A percentile compares a stretch with the other conserved stretches of the same genome.
Evolutionary conservation across 2,329 filamentous ascomycete species (phyloP).

Genomic region (Colletotrichum sp.): DNA sequence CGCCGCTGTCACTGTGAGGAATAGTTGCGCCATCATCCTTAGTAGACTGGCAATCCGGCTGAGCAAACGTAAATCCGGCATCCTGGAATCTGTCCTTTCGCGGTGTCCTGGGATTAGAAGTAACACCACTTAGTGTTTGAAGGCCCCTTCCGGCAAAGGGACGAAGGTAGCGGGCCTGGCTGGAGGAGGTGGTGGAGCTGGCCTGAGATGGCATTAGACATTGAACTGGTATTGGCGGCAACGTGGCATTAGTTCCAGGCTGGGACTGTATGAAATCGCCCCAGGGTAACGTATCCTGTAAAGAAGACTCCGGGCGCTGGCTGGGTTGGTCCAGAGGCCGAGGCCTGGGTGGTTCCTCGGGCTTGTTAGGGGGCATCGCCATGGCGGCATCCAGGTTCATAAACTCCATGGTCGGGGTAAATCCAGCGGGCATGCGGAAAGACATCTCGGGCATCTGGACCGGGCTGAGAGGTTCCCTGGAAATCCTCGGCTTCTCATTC

Average conservation of each 20-base stretch:
- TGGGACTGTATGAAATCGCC: constrained; percentile 46
- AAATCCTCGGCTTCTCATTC: constrained; percentile 54
- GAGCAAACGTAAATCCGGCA: background rate
- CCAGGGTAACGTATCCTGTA: constrained; percentile 64
- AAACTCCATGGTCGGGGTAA: constrained; percentile 47
- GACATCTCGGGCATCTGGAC: constrained; percentile 51
- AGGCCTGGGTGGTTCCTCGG: constrained; percentile 25
- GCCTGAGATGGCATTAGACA: constrained; percentile 57
- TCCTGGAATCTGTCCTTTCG: constrained; percentile 33
- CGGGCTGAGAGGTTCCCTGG: constrained; percentile 57
- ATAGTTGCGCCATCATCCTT: constrained; percentile 28
- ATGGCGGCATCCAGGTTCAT: constrained; percentile 37
- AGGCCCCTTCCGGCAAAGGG: constrained; percentile 63
- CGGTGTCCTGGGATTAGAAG: constrained; percentile 34
- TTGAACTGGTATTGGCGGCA: constrained; percentile 55
- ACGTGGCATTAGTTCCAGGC: constrained; percentile 32
- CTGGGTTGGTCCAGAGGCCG: constrained; percentile 28
- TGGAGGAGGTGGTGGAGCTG: constrained; percentile 57
- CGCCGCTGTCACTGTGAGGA: constrained; percentile 22
- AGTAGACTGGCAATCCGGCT: constrained; percentile 21
- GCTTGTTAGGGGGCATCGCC: constrained; percentile 38
- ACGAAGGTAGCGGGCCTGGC: constrained; percentile 53
- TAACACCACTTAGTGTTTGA: constrained; percentile 53
- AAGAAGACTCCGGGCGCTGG: constrained; percentile 40
- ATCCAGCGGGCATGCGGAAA: constrained; percentile 40